phyloP scores from a whole-genome alignment of 345 rosid genomes.

The Eucalyptus rudis region DNA sequence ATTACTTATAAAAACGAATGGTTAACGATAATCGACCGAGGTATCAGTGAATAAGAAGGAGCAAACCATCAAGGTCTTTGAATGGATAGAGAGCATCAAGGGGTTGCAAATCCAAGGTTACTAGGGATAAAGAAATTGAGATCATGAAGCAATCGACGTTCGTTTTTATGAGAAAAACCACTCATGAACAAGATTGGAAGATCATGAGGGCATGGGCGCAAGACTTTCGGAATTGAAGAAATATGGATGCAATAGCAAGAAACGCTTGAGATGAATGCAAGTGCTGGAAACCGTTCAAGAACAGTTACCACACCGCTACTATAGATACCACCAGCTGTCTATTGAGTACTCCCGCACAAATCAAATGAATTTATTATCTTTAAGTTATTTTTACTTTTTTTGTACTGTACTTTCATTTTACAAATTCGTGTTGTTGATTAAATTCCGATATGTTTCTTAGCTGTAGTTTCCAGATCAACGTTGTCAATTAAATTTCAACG shows the following conservation, averaged over 20 bases:
- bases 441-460: not conserved
- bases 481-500: not conserved
- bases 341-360: too few species aligned
- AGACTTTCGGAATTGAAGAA: not conserved
- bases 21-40: too few species aligned
- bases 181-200: not conserved
- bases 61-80: not conserved
- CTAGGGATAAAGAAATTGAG: not conserved
- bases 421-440: not conserved
- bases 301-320: not conserved
- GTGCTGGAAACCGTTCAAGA: not conserved
- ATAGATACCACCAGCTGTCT: too few species aligned
- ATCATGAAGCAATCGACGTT: not conserved
- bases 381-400: too few species aligned
- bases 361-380: too few species aligned
- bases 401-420: not conserved
- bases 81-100: not conserved
- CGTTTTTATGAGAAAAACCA: too few species aligned
- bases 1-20: too few species aligned
- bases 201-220: not conserved
- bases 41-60: not conserved
- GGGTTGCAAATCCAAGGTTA: not conserved
- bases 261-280: too few species aligned
- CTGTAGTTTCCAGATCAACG: accelerated
- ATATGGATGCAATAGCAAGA: not conserved